phyloP scores from a whole-genome alignment of 2,329 filamentous ascomycete species.

The Ceratocystis albifundus region DNA sequence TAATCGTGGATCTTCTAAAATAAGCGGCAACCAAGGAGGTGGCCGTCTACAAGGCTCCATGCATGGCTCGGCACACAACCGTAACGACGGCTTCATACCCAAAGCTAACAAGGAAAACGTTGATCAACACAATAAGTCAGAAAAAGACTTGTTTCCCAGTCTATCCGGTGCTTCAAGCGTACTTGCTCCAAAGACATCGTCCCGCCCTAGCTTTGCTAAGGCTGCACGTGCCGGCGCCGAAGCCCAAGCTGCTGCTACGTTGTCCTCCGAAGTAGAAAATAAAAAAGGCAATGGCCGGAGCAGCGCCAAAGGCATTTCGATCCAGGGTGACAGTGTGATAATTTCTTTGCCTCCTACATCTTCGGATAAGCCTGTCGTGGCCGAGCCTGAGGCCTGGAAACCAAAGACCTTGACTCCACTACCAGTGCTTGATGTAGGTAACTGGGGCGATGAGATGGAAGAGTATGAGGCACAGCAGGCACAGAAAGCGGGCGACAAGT shows the following conservation, averaged over 20 bases:
- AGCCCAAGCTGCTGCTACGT: slow-evolving; percentile 25
- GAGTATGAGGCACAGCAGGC: slow-evolving; percentile 32
- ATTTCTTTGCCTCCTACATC: not conserved
- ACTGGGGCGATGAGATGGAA: slow-evolving; percentile 51
- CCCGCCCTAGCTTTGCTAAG: slow-evolving; percentile 20
- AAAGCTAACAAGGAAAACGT: not conserved
- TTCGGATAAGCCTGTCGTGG: not conserved
- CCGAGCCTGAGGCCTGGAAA: not conserved
- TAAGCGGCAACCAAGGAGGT: slow-evolving; percentile 28
- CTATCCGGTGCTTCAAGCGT: slow-evolving; percentile 13
- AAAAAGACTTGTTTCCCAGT: slow-evolving; percentile 16
- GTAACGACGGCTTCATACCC: not conserved
- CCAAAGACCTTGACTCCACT: slow-evolving; percentile 28
- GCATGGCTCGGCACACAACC: slow-evolving; percentile 27
- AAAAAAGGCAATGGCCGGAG: not conserved
- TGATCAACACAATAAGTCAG: not conserved
- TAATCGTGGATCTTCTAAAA: slow-evolving; percentile 28
- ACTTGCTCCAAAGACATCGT: slow-evolving; percentile 13
- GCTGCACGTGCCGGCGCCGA: slow-evolving; percentile 22
- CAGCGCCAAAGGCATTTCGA: slow-evolving; percentile 19
- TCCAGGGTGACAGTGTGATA: not conserved
- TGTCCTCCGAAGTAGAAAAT: slow-evolving; percentile 25
- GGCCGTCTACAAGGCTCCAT: slow-evolving; percentile 29
- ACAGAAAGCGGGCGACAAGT: not conserved
- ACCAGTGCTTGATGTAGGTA: slow-evolving; percentile 34